Base-by-base conservation (phyloP, 2,329 filamentous ascomycete genomes). In the Leptographium procerum region DNA sequence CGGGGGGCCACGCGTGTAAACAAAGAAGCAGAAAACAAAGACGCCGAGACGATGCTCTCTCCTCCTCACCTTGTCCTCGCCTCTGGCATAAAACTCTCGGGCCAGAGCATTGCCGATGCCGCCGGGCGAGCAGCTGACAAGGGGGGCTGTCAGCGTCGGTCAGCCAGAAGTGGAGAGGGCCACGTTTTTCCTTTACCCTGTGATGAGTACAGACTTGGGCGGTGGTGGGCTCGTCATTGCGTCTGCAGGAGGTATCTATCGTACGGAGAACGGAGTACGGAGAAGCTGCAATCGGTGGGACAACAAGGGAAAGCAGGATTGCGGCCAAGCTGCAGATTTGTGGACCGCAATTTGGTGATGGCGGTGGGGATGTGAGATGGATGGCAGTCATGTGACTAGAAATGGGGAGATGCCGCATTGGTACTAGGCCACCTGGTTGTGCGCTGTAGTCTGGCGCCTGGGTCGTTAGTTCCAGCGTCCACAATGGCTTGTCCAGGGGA, bases 81-180 rank as follows among this genome's bases (percentile, higher is more conserved):
- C 68, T 9, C 63, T 66, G 4, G 57, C 60, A 22, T 66, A 64
- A 58, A 70, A 70, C 57, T 68, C 68, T 6, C 58, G 58, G 1
- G 69, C 67, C 2, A 71, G 63, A 1, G 68, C 67, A 26, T 66
- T 64, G 40, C 69, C 69, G n/a, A 69, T 68, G 31, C 69, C 68
- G 13, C 67, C 68, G 13, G 66, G 64, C 57, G 67, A 68, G 52
- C 69, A 70, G 2, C 58, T 61, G 28, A 28, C 48, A 13, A 5
- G 22, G 26, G 48, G 26, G 11, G 22, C n/a, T 13, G n/a, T 19
- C 43, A 45, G 43, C 43, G 43, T 8, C n/a, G 43, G 3, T n/a
- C 26, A 51, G 48, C 11, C 14, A 19, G 34, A 19, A 29, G 29
- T 19, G 14, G 48, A 14, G 48, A 47, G 43, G 3, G 45, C 24